Percentiles rank a stretch among this genome's conserved stretches.
These are phyloP conservation scores for Yamadazyma pseudoaaseri DNA, from an alignment of 1,139 yeast genomes.

Conservation along the genomic window DNA sequence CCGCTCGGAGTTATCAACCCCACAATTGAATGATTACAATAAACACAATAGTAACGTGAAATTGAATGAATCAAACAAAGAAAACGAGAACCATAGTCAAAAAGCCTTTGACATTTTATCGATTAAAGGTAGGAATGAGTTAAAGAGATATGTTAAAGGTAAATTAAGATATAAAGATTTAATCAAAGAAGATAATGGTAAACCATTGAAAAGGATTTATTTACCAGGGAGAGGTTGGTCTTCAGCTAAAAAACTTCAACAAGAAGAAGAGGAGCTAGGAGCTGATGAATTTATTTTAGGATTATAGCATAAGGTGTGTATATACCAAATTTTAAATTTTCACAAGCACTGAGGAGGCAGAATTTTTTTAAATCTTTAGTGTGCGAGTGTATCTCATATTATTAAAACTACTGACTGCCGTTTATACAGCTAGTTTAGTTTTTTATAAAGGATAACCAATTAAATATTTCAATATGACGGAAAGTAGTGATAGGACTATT, in stretches of 20 bases:
- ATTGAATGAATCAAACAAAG: neutral
- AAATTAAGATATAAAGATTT: slow-evolving; percentile 20
- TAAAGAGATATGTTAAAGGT: slow-evolving; percentile 21
- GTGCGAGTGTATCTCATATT: too few relatives aligned
- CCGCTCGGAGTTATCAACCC: too few relatives aligned
- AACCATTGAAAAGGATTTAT: slow-evolving; percentile 43
- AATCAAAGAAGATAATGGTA: slow-evolving; percentile 23
- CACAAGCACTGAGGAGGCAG: slow-evolving; percentile 12
- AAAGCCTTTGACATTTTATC: slow-evolving; percentile 25
- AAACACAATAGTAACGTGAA: neutral
- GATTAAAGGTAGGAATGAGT: slow-evolving; percentile 22
- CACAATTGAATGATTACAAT: neutral
- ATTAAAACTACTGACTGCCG: too few relatives aligned
- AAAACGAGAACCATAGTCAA: neutral
- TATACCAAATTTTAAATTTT: slow-evolving; percentile 2
- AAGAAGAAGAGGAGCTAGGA: slow-evolving; percentile 23
- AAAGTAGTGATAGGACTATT: slow-evolving; percentile 4
- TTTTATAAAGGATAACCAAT: too few relatives aligned
- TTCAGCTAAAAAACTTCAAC: slow-evolving; percentile 25
- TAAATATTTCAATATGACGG: too few relatives aligned
- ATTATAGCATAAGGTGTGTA: neutral
- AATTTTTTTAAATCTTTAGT: neutral
- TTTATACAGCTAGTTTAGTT: too few relatives aligned
- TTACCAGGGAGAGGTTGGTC: slow-evolving; percentile 59
- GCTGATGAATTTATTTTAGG: slow-evolving; percentile 4